A percentile compares a stretch with the other conserved stretches of the same genome.
Evolutionary conservation across 257 asterid genomes (phyloP).

Genomic region (Capsicum rhomboideum): DNA sequence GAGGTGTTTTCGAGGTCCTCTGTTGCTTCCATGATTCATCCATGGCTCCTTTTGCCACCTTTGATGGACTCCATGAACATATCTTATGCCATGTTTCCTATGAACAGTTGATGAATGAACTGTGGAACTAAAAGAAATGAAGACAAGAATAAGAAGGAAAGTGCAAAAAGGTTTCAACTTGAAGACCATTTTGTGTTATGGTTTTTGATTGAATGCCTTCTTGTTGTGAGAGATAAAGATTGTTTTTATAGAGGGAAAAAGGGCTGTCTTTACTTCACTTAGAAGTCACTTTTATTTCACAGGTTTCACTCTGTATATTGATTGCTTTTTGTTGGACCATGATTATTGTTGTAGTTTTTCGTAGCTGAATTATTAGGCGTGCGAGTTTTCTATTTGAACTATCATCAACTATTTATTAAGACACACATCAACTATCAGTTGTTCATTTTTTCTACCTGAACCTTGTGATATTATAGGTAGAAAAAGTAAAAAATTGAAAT

Average conservation of each 20-base stretch:
- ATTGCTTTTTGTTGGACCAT: constrained; percentile 5
- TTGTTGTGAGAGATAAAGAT: constrained; percentile 3
- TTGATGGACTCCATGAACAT: background rate
- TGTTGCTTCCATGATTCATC: constrained; percentile 61
- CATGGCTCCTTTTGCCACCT: constrained; percentile 34
- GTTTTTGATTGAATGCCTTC: background rate
- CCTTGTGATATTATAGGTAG: too few species aligned
- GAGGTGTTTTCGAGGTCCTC: constrained; percentile 38
- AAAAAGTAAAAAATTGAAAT: too few species aligned
- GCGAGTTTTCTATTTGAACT: too few species aligned
- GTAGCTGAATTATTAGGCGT: too few species aligned
- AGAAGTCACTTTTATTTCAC: constrained; percentile 23
- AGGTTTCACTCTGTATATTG: constrained; percentile 6
- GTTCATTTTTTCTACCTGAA: too few species aligned
- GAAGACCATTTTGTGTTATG: constrained; percentile 16
- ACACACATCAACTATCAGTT: too few species aligned
- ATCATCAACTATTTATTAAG: too few species aligned
- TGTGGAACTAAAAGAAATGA: constrained; percentile 10
- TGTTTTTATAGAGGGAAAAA: constrained; percentile 14
- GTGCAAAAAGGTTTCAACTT: constrained; percentile 17
- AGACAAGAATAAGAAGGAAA: constrained; percentile 27
- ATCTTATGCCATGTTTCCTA: constrained; percentile 1
- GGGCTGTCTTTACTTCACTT: constrained; percentile 35
- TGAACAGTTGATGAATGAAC: constrained; percentile 4
- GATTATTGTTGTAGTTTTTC: background rate